Evolutionary conservation across 2,329 filamentous ascomycete species (phyloP), one percentile per base, ranked within the genome.

Genomic region (Colletotrichum acutatum): DNA sequence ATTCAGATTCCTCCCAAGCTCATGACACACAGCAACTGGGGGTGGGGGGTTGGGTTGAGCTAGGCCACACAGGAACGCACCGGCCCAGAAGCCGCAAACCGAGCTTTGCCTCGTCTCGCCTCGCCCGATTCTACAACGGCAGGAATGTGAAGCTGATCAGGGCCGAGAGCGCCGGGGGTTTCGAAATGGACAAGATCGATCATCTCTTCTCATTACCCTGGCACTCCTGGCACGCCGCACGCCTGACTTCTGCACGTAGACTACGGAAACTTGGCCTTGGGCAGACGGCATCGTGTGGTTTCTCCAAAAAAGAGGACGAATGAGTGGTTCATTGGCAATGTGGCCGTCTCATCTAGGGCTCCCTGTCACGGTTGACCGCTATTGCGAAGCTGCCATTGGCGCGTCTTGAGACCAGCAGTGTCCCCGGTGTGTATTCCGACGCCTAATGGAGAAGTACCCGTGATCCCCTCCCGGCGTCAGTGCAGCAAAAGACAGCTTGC

Each of bases 231-330:
- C 14, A 42, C 37, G 37, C 37, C 37, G 37, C 37, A 42, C 37
- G 37, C 37, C 37, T 42, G 37, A 42, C 37, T 42, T 42, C 37
- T 16, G 37, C 37, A 42, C 37, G 37, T 42, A 42, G 14, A 7
- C 37, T 42, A 19, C 37, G 37, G 28, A 6, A 22, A 34, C 16
- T 56, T 19, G 24, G 61, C 30, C 16, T 56, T 28, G 24, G 61
- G 46, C 24, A 60, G 14, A 49, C 57, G 56, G 52, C 34, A 58
- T 64, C 53, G 22, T 68, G 42, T 54, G 59, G 53, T 65, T 72
- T 72, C 70, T 72, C 70, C 70, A 72, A 72, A 61, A 60, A 61
- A 19, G 52, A 56, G 19, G 54, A 72, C 37, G 66, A 65, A 60
- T 37, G 46, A 64, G 70, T 22, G 54, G 66, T 64, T 69, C 66